Evolutionary conservation across 257 asterid genomes (phyloP).

Genomic region (Haberlea rhodopensis): DNA sequence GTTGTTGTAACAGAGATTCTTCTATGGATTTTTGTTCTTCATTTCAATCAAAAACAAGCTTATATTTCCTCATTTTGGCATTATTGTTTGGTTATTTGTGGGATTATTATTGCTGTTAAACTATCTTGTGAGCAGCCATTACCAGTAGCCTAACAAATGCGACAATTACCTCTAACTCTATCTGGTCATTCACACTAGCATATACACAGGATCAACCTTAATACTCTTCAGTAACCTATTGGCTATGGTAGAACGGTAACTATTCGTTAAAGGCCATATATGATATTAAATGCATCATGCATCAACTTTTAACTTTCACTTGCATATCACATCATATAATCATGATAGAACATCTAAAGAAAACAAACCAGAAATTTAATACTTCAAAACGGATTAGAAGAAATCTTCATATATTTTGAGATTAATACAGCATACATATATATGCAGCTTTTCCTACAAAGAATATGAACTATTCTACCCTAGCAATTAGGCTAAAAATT

Average conservation of each 20-base stretch:
- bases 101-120: no score
- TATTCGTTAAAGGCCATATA: not conserved
- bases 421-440: no score
- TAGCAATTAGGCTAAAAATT: not conserved
- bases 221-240: slow-evolving; percentile 7
- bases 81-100: no score
- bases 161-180: no score
- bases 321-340: not conserved
- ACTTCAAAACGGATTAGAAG: not conserved
- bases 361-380: not conserved
- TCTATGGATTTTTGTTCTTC: no score
- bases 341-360: not conserved
- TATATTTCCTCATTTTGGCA: no score
- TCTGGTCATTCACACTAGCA: not conserved
- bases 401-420: not conserved
- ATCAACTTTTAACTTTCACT: not conserved
- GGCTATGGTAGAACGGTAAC: not conserved
- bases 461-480: no score
- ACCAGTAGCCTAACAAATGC: not conserved
- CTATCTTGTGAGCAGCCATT: no score
- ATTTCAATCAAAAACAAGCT: no score
- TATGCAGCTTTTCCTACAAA: no score
- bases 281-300: not conserved
- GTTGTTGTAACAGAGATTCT: no score
- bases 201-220: not conserved